Conservation (phyloP, 2,329 filamentous ascomycete genomes). For the Penicillium sp. region DNA sequence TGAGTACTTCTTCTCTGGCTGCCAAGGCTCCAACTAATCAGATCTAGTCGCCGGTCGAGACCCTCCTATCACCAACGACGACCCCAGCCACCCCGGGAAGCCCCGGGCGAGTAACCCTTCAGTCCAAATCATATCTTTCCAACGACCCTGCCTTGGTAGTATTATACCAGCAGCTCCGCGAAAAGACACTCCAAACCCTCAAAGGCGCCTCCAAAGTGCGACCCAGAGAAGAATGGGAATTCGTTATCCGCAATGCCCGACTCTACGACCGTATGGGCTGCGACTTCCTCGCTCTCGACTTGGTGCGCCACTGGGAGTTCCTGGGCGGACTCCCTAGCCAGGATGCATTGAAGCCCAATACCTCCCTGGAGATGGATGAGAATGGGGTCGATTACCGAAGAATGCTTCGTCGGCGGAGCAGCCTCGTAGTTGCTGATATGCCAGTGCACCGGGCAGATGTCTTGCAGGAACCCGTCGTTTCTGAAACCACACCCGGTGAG, state of each 20-base stretch:
- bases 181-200: constrained; percentile 76
- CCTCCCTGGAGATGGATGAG: constrained; percentile 26
- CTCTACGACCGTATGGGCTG: constrained; percentile 91
- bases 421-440: constrained; percentile 73
- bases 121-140: constrained; percentile 75
- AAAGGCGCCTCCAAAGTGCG: constrained; percentile 80
- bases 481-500: constrained; percentile 8
- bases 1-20: constrained; percentile 44
- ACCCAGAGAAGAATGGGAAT: constrained; percentile 79
- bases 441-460: constrained; percentile 42
- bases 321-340: constrained; percentile 23
- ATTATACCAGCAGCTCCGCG: constrained; percentile 80
- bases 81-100: constrained; percentile 56
- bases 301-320: constrained; percentile 59
- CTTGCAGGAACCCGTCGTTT: constrained; percentile 39
- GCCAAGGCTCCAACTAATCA: not conserved
- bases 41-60: constrained; percentile 70
- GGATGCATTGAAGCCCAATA: constrained; percentile 39
- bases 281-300: constrained; percentile 79
- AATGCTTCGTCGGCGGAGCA: constrained; percentile 68
- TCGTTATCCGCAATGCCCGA: constrained; percentile 79
- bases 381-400: constrained; percentile 60
- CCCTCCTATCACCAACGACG: constrained; percentile 53
- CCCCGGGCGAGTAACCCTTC: constrained; percentile 57
- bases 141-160: constrained; percentile 89